These are phyloP conservation scores for Hypomyces rosellus DNA, from an alignment of 2,329 filamentous ascomycete genomes.

Conservation along the genomic window DNA sequence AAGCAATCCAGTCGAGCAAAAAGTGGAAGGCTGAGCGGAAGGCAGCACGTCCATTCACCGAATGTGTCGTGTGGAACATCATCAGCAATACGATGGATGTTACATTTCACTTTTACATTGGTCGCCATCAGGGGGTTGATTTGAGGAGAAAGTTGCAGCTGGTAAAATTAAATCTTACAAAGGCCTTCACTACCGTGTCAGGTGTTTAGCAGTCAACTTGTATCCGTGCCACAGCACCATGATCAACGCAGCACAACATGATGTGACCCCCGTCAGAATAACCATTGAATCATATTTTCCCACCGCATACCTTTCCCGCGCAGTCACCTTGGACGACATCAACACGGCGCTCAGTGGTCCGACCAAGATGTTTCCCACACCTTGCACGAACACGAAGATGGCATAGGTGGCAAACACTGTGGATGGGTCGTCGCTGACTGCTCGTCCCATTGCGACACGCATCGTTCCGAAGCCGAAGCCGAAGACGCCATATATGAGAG, in stretches of 20 bases:
- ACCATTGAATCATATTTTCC: conserved; percentile 13
- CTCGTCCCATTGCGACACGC: conserved; percentile 23
- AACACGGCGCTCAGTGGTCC: conserved; percentile 24
- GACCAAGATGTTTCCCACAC: conserved; percentile 25
- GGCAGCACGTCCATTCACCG: too few relatives aligned
- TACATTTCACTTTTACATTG: too few relatives aligned
- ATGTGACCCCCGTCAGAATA: conserved; percentile 11
- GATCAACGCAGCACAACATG: conserved; percentile 9
- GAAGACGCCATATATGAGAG: conserved; percentile 50
- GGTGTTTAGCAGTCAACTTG: neutral
- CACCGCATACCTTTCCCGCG: conserved; percentile 21
- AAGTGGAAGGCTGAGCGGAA: too few relatives aligned
- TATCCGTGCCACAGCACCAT: conserved; percentile 9
- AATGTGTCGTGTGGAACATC: too few relatives aligned
- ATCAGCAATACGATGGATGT: too few relatives aligned
- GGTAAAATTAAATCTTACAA: too few relatives aligned
- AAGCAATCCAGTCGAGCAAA: too few relatives aligned
- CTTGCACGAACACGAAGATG: conserved; percentile 25
- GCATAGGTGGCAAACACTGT: conserved; percentile 21
- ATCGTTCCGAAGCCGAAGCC: conserved; percentile 23
- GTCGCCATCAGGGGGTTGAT: too few relatives aligned
- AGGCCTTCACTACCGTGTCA: too few relatives aligned
- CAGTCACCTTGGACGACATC: conserved; percentile 11
- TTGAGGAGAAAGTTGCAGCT: too few relatives aligned
- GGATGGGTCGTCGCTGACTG: conserved; percentile 23